phyloP scores from a whole-genome alignment of 805 yeast genomes.

The Metschnikowia kofuensis region DNA sequence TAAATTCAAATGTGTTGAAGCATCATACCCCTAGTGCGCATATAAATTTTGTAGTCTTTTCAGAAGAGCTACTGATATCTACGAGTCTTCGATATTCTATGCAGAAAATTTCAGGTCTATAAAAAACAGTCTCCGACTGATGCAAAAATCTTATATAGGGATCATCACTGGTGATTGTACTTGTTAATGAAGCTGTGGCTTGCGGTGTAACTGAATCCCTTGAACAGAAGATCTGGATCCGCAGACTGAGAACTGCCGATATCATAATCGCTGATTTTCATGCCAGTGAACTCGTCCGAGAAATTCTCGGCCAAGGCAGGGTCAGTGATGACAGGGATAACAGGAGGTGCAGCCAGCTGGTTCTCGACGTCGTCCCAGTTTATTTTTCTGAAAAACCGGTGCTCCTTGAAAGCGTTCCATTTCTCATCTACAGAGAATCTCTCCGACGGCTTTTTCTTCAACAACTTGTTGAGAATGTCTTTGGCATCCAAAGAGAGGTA shows the following conservation, averaged over 20 bases:
- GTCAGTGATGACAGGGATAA: constrained; percentile 42
- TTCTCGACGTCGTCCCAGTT: constrained; percentile 36
- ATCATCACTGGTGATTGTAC: constrained; percentile 10
- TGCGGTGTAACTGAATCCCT: constrained; percentile 47
- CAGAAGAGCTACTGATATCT: too few species aligned
- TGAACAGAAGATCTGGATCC: constrained; percentile 21
- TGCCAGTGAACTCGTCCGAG: constrained; percentile 40
- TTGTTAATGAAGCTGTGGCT: constrained; percentile 34
- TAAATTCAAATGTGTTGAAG: too few species aligned
- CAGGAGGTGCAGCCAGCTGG: constrained; percentile 34
- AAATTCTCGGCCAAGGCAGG: constrained; percentile 46
- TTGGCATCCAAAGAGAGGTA: constrained; percentile 42
- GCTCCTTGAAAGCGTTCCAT: constrained; percentile 31
- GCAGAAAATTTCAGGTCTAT: too few species aligned
- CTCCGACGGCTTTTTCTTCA: constrained; percentile 36
- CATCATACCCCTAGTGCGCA: too few species aligned
- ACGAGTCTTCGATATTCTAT: too few species aligned
- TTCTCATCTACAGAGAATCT: constrained; percentile 35
- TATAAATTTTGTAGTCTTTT: too few species aligned
- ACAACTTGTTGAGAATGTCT: constrained; percentile 37
- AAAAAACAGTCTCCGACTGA: too few species aligned
- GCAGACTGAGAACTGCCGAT: constrained; percentile 12
- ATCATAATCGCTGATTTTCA: constrained; percentile 24
- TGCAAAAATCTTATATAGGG: too few species aligned
- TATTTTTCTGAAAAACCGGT: constrained; percentile 38